Evolutionary conservation across 2,329 filamentous ascomycete genomes (phyloP).

Genomic region (Monosporascus sp.): DNA sequence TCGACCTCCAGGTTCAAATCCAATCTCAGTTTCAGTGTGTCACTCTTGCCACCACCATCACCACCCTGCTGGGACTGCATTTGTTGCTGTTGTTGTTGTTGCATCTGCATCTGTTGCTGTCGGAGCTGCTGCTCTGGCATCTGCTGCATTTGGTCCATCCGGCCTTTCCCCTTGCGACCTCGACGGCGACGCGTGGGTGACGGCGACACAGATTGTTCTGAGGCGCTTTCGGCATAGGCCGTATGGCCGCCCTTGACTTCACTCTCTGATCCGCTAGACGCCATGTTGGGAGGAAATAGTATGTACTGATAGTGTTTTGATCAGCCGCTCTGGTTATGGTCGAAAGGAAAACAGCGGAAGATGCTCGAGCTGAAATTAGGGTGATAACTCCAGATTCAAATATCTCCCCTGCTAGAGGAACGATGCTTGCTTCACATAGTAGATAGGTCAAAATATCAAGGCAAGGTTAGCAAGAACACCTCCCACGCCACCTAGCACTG

Average conservation of each 20-base stretch:
- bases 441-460: neutral
- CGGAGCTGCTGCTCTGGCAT: conserved; percentile 8
- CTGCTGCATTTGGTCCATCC: conserved; percentile 1
- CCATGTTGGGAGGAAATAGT: conserved; percentile 5
- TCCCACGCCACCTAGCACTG: neutral
- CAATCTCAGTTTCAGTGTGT: neutral
- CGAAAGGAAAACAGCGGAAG: neutral
- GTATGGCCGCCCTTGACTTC: conserved; percentile 5
- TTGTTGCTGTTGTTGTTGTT: conserved; percentile 7
- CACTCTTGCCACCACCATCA: neutral
- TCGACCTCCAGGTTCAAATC: neutral
- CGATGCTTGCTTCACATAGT: too few relatives aligned
- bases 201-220: conserved; percentile 14
- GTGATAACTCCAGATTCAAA: too few relatives aligned
- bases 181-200: conserved; percentile 12
- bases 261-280: conserved; percentile 9
- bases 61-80: conserved; percentile 1
- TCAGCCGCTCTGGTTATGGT: neutral
- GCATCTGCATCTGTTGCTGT: conserved; percentile 10
- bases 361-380: too few relatives aligned
- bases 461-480: neutral
- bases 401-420: too few relatives aligned
- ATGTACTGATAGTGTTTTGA: neutral
- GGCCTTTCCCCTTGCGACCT: conserved; percentile 2
- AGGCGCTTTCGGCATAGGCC: conserved; percentile 14